Base-by-base conservation (phyloP, 495 filamentous ascomycete genomes). In the Bryoglossum gracile region DNA sequence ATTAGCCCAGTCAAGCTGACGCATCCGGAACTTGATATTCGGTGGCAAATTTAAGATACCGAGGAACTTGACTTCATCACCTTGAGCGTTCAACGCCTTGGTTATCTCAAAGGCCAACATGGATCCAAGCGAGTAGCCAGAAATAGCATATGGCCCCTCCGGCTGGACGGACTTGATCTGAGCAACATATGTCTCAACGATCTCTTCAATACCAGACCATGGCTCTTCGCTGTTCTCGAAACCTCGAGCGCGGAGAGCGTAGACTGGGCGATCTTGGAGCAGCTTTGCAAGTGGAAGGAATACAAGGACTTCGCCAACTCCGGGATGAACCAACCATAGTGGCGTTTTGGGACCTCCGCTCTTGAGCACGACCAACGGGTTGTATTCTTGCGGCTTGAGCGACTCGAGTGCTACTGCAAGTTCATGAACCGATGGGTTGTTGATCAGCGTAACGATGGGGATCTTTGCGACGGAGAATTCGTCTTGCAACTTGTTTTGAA, bases 321-420 rank as follows among this genome's bases (percentile, higher is more conserved):
- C 77, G 0, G 77, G 75, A 49, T 81, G 77, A 1, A 81, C 51
- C 3, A 78, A 69, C 68, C 69, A 81, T 3, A 81, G 68, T 0
- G 77, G 74, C 0, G 63, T 68, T 51, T 73, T 71, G 40, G 8
- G 51, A 1, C 73, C 73, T n/a, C 58, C 21, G 2, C 58, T n/a
- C 17, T 63, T 69, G 2, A 77, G 60, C 0, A 50, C 55, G 0
- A 76, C 67, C 21, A 77, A 55, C 0, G 75, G 68, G 44, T 74
- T 62, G 50, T 78, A 79, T n/a, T 60, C 57, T 36, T 43, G 32
- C n/a, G 8, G 1, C 1, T 11, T 34, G 10, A 49, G 14, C 2
- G 46, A 22, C 1, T 54, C 42, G 11, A 68, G 43, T 14, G 61
- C 63, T 0, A 43, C 22, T 14, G 64, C 64, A n/a, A 72, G 54